Conservation (phyloP, 495 filamentous ascomycete species). For the Acidiella bohemica region DNA sequence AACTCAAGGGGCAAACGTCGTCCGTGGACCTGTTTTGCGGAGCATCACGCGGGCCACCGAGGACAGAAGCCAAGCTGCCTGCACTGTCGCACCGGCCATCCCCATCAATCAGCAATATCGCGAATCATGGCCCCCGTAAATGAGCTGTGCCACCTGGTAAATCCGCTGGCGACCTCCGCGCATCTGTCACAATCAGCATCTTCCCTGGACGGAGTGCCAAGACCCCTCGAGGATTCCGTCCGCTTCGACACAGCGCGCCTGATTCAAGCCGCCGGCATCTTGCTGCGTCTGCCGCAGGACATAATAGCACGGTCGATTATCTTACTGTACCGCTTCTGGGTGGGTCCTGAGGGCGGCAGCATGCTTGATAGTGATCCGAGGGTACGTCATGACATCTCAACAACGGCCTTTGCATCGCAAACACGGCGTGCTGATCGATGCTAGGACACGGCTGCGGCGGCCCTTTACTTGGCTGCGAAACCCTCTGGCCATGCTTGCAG, state of each 20-base stretch:
- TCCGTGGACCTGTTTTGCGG: no score
- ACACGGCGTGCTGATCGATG: not conserved
- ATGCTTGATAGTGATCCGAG: slow-evolving; percentile 42
- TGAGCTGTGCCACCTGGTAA: slow-evolving; percentile 47
- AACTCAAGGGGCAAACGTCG: no score
- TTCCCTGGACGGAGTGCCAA: slow-evolving; percentile 54
- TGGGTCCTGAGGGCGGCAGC: slow-evolving; percentile 52
- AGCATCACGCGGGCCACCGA: no score
- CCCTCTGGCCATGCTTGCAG: slow-evolving; percentile 62
- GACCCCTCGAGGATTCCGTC: slow-evolving; percentile 61
- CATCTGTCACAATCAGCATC: slow-evolving; percentile 63
- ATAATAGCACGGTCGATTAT: slow-evolving; percentile 80
- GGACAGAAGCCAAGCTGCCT: no score
- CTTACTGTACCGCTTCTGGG: slow-evolving; percentile 78
- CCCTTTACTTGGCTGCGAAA: slow-evolving; percentile 74
- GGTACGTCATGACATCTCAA: slow-evolving; percentile 26
- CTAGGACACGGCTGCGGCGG: slow-evolving; percentile 69
- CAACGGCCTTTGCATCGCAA: not conserved
- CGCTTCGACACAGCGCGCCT: slow-evolving; percentile 58
- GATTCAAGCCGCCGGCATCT: slow-evolving; percentile 75
- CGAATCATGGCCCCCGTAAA: slow-evolving; percentile 17
- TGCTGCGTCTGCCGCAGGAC: slow-evolving; percentile 77
- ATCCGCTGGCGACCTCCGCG: slow-evolving; percentile 69
- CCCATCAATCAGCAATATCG: no score
- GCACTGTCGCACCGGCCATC: no score